Conservation (phyloP, 2,329 filamentous ascomycete species). For the Aspergillus ochraceus region DNA sequence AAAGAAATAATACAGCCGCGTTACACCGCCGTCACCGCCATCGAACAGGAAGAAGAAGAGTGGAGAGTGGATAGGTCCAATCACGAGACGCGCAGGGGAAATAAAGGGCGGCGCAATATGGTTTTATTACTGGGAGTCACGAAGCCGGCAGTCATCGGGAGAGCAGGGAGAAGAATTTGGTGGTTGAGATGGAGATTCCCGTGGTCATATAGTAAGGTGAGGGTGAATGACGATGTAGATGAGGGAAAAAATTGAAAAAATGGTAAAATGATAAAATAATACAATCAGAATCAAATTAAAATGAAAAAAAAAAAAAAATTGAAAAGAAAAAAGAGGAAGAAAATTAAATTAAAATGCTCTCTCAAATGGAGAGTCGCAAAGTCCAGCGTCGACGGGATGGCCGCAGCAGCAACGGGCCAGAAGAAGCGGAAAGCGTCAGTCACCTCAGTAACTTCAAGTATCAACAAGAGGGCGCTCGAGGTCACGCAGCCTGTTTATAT, state of each 20-base stretch:
- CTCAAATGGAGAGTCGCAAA: not conserved
- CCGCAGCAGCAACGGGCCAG: not conserved
- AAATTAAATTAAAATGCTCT: not conserved
- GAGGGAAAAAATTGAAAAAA: constrained; percentile 10
- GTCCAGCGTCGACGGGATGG: no score
- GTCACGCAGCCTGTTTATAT: constrained; percentile 50
- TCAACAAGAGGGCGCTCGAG: constrained; percentile 32
- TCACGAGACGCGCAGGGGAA: not conserved
- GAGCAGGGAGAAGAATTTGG: constrained; percentile 4
- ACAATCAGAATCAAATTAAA: constrained; percentile 10
- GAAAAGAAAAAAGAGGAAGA: not conserved
- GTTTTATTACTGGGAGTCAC: not conserved
- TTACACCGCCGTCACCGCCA: constrained; percentile 25
- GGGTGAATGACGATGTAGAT: not conserved
- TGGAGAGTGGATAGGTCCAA: not conserved
- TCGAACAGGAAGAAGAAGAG: constrained; percentile 8
- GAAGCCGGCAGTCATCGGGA: not conserved
- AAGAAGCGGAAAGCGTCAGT: not conserved
- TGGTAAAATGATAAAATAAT: constrained; percentile 13
- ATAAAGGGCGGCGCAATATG: not conserved
- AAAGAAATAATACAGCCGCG: constrained; percentile 20
- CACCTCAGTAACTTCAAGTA: constrained; percentile 8
- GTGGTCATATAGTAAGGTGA: not conserved
- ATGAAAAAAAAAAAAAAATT: constrained; percentile 8
- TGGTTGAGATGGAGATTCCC: not conserved